Evolutionary conservation across 306 rosid genomes (phyloP).

Genomic region (Cucumis hystrix): DNA sequence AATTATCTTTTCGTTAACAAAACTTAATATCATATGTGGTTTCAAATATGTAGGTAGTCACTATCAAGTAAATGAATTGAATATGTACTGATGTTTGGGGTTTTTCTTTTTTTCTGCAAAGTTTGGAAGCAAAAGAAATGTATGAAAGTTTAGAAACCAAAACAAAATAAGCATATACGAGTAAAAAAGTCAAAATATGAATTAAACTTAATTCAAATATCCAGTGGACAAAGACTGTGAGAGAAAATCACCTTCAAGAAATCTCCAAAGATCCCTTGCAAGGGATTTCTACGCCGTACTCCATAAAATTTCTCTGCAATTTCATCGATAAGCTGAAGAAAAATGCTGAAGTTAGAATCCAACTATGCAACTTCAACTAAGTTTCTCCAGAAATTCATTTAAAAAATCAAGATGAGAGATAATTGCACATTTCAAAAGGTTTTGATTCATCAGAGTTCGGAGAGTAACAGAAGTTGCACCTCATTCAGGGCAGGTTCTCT

Average conservation of each 20-base stretch:
- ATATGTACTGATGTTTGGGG: background rate
- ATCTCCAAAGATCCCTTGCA: constrained; percentile 91
- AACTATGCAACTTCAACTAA: background rate
- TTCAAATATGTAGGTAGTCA: background rate
- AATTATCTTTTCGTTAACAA: background rate
- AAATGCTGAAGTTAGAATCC: constrained; percentile 20
- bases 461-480: constrained; percentile 26
- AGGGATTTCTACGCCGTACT: constrained; percentile 66
- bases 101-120: background rate
- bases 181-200: background rate
- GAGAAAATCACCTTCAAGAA: constrained; percentile 51
- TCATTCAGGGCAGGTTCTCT: constrained; percentile 77
- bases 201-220: background rate
- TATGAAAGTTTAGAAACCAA: background rate
- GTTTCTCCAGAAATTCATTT: constrained; percentile 4
- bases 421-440: background rate
- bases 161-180: background rate
- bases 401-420: background rate
- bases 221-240: background rate
- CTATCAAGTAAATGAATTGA: background rate
- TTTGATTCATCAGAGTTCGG: background rate
- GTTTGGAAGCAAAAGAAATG: background rate
- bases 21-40: background rate
- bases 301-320: constrained; percentile 75
- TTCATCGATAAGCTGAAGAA: constrained; percentile 74